phyloP scores from a whole-genome alignment of 2,329 filamentous ascomycete species.

The Bipolaris cookei region DNA sequence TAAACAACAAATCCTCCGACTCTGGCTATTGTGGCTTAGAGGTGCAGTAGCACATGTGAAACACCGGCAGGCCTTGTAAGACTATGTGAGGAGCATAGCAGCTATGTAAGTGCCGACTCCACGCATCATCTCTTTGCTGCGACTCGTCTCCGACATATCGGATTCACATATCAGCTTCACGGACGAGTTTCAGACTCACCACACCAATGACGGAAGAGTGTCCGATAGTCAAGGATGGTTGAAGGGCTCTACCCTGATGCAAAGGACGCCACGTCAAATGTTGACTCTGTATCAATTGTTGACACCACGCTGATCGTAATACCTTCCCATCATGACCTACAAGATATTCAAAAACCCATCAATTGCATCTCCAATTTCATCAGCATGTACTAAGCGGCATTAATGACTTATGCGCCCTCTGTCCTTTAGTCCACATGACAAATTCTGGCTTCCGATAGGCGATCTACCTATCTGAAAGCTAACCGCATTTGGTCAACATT shows the following conservation, averaged over 20 bases:
- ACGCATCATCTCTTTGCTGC: slow-evolving; percentile 27
- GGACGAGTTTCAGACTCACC: slow-evolving; percentile 13
- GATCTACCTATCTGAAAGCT: slow-evolving; percentile 30
- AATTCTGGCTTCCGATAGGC: slow-evolving; percentile 34
- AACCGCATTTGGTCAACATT: slow-evolving; percentile 33
- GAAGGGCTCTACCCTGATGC: slow-evolving; percentile 10
- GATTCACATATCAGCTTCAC: slow-evolving; percentile 18
- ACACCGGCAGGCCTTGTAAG: slow-evolving; percentile 16
- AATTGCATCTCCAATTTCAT: slow-evolving; percentile 32
- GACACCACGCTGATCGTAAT: slow-evolving; percentile 26
- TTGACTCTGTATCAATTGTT: slow-evolving; percentile 20
- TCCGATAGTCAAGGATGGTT: slow-evolving; percentile 13
- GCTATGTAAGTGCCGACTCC: slow-evolving; percentile 26
- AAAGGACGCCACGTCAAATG: slow-evolving; percentile 11
- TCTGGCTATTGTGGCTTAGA: slow-evolving; percentile 24
- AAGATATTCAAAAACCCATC: slow-evolving; percentile 19
- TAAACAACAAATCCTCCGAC: slow-evolving; percentile 27
- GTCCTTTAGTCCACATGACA: slow-evolving; percentile 21
- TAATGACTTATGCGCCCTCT: slow-evolving; percentile 13
- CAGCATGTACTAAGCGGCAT: slow-evolving; percentile 31
- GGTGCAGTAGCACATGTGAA: slow-evolving; percentile 25
- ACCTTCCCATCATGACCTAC: slow-evolving; percentile 18
- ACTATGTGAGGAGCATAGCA: slow-evolving; percentile 13
- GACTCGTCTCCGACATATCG: slow-evolving; percentile 37
- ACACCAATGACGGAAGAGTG: slow-evolving; percentile 20